These are phyloP conservation scores for Salix purpurea DNA, from an alignment of 345 rosid species.

Conservation along the genomic window DNA sequence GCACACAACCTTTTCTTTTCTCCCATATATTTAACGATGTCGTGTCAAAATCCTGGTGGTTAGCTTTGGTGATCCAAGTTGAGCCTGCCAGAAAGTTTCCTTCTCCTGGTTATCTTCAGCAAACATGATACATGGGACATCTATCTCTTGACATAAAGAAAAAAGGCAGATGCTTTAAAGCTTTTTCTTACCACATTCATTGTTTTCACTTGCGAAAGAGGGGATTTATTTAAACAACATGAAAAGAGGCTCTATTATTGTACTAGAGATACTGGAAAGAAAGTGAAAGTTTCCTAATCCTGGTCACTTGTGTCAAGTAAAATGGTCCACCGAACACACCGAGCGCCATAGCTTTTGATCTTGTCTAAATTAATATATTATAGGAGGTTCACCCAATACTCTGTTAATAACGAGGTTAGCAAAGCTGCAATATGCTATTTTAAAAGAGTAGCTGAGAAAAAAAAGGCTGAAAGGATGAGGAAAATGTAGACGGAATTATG, in stretches of 20 bases:
- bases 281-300: slow-evolving; percentile 11
- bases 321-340: slow-evolving; percentile 15
- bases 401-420: background rate
- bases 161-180: slow-evolving; percentile 14
- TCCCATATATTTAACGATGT: no score
- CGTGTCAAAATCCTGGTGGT: slow-evolving; percentile 2
- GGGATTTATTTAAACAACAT: background rate
- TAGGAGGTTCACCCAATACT: slow-evolving; percentile 3
- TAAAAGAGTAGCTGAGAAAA: background rate
- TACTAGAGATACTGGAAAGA: background rate
- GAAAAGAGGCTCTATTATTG: slow-evolving; percentile 2
- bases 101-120: background rate
- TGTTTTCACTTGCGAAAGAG: background rate
- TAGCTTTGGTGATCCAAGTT: slow-evolving; percentile 6
- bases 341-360: background rate
- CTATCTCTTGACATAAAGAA: slow-evolving; percentile 17
- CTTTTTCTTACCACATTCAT: background rate
- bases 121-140: slow-evolving; percentile 1
- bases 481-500: background rate
- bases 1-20: background rate
- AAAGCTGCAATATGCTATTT: slow-evolving; percentile 21
- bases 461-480: background rate
- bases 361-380: slow-evolving; percentile 8
- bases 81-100: slow-evolving; percentile 8
- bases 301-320: background rate